Conservation (phyloP, 2,329 filamentous ascomycete genomes). For the Sclerotinia minor region DNA sequence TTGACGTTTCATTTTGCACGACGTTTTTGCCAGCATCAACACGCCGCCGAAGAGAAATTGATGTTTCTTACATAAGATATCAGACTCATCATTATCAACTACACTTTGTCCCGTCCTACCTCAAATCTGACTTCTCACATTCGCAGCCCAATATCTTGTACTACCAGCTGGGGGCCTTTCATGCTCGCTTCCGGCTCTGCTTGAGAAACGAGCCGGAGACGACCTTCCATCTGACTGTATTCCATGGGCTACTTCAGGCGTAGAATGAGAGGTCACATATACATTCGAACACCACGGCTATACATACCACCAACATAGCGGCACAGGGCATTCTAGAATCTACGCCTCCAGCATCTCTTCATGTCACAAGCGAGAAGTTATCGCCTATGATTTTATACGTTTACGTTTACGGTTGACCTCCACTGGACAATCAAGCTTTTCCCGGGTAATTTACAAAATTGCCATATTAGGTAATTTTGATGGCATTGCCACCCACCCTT, state of each 20-base stretch:
- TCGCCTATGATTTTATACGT: too few relatives aligned
- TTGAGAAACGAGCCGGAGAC: background rate
- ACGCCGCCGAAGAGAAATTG: background rate
- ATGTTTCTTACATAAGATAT: background rate
- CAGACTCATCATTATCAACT: background rate
- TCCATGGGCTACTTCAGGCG: background rate
- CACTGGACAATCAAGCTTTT: too few relatives aligned
- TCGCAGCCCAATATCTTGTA: slow-evolving; percentile 6
- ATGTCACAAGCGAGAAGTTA: too few relatives aligned
- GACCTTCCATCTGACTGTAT: background rate
- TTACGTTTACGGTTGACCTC: too few relatives aligned
- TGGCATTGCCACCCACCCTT: too few relatives aligned
- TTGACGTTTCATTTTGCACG: slow-evolving; percentile 1
- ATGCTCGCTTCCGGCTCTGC: background rate
- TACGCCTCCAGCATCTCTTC: too few relatives aligned
- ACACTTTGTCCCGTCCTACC: background rate
- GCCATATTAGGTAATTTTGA: too few relatives aligned
- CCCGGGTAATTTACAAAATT: too few relatives aligned
- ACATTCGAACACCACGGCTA: too few relatives aligned
- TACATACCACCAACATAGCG: too few relatives aligned
- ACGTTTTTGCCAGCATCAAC: background rate
- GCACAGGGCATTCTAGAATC: too few relatives aligned
- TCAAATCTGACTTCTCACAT: too few relatives aligned
- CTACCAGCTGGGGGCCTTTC: background rate
- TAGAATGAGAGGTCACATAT: background rate